Percentiles rank a stretch among this genome's conserved stretches.
Evolutionary conservation across 169 alveolate species (phyloP).

Genomic region (Plasmodium fragile): DNA sequence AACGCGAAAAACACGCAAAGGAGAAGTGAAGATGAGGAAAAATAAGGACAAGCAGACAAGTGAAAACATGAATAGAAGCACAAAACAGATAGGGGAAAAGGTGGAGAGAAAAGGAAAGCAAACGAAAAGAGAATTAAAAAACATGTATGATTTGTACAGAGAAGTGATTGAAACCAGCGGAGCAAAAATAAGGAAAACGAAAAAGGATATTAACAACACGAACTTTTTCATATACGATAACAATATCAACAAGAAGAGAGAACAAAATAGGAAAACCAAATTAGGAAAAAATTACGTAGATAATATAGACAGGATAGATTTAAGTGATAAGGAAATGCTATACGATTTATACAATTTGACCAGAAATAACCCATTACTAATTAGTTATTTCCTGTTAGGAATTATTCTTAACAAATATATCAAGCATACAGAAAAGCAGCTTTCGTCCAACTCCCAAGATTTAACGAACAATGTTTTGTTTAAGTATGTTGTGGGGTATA

Average conservation of each 20-base stretch:
- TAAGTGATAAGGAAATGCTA: conserved; percentile 87
- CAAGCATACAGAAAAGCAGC: conserved; percentile 89
- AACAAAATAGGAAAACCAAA: conserved; percentile 2
- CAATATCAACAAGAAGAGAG: conserved; percentile 31
- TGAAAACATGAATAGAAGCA: background rate
- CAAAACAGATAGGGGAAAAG: background rate
- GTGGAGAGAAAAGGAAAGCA: background rate
- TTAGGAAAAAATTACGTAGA: conserved; percentile 48
- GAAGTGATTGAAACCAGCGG: conserved; percentile 74
- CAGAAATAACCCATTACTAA: conserved; percentile 84
- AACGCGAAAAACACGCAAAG: background rate
- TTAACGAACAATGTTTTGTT: conserved; percentile 90
- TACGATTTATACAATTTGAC: conserved; percentile 79
- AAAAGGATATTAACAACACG: conserved; percentile 76
- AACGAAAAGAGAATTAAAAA: conserved; percentile 28
- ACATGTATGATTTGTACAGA: conserved; percentile 58
- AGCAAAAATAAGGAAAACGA: conserved; percentile 74
- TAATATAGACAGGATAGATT: conserved; percentile 85
- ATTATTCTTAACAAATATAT: conserved; percentile 88
- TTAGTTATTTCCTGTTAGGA: conserved; percentile 85
- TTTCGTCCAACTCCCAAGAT: conserved; percentile 93
- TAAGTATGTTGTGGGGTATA: conserved; percentile 92
- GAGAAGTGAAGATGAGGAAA: background rate
- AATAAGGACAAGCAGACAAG: background rate
- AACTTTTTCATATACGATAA: conserved; percentile 52